Conservation (phyloP, 495 filamentous ascomycete genomes). For the Lepraria neglecta region DNA sequence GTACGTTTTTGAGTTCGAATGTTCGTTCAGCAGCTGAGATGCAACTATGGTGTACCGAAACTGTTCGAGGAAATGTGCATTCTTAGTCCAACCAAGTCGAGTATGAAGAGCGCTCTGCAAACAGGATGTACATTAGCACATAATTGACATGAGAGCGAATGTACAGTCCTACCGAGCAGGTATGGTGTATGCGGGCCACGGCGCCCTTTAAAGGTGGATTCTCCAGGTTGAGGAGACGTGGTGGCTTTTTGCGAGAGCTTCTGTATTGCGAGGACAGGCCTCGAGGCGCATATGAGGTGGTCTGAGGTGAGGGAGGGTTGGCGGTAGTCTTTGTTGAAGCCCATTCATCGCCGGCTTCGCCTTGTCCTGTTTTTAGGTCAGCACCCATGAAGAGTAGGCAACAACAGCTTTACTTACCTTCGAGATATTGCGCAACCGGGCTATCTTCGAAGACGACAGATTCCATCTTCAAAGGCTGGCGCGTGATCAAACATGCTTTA, state of each 20-base stretch:
- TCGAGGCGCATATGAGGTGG: constrained; percentile 65
- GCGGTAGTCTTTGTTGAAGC: constrained; percentile 38
- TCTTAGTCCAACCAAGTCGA: constrained; percentile 72
- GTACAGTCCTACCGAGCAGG: constrained; percentile 51
- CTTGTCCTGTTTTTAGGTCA: constrained; percentile 36
- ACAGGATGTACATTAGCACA: constrained; percentile 23
- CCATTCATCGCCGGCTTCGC: constrained; percentile 45
- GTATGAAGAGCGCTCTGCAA: constrained; percentile 54
- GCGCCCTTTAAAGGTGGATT: constrained; percentile 43
- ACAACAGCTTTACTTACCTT: constrained; percentile 55
- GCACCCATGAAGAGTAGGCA: constrained; percentile 4
- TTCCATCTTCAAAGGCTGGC: constrained; percentile 58
- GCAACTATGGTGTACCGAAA: constrained; percentile 94
- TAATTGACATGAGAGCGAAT: neutral
- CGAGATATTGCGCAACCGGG: constrained; percentile 86
- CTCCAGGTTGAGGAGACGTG: constrained; percentile 54
- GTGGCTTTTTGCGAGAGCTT: constrained; percentile 60
- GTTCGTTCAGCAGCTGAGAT: constrained; percentile 79
- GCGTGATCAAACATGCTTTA: constrained; percentile 16
- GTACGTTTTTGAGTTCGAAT: constrained; percentile 42
- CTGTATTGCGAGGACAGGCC: constrained; percentile 61
- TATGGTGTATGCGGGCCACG: constrained; percentile 48
- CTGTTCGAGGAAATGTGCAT: constrained; percentile 83
- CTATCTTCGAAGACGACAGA: constrained; percentile 83
- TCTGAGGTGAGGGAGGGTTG: constrained; percentile 33